phyloP scores from a whole-genome alignment of 352 stramenopile species.

The Globisporangium yorkense region DNA sequence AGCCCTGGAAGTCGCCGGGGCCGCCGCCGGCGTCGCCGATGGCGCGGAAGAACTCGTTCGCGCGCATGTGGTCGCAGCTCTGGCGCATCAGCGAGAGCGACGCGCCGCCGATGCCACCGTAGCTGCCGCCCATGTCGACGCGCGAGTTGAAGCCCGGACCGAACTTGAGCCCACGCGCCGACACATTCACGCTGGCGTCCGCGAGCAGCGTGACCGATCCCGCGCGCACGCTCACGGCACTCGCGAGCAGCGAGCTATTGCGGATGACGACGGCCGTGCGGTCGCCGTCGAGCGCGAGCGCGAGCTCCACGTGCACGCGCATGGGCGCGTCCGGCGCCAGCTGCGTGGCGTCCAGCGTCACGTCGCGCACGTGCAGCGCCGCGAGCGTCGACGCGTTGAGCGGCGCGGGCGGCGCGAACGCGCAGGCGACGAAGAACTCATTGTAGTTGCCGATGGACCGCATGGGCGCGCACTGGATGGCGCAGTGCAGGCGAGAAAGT shows the following conservation, averaged over 20 bases:
- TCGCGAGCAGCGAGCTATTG: constrained; percentile 49
- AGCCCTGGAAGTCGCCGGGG: constrained; percentile 66
- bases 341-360: constrained; percentile 30
- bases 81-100: constrained; percentile 31
- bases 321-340: constrained; percentile 30
- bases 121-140: constrained; percentile 54
- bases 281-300: constrained; percentile 31
- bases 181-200: constrained; percentile 45
- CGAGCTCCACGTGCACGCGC: constrained; percentile 58
- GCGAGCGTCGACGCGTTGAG: constrained; percentile 19
- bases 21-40: constrained; percentile 58
- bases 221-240: constrained; percentile 54
- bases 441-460: constrained; percentile 77
- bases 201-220: constrained; percentile 35
- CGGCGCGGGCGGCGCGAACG: constrained; percentile 23
- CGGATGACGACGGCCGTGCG: constrained; percentile 26
- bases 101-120: constrained; percentile 71
- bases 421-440: constrained; percentile 77
- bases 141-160: constrained; percentile 78
- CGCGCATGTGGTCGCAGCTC: constrained; percentile 45
- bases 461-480: constrained; percentile 42
- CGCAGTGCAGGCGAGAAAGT: background rate
- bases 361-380: constrained; percentile 38
- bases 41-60: constrained; percentile 55
- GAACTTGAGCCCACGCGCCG: constrained; percentile 65